These are phyloP conservation scores for Gossypium davidsonii DNA, from an alignment of 441 rosid species.

Conservation along the genomic window DNA sequence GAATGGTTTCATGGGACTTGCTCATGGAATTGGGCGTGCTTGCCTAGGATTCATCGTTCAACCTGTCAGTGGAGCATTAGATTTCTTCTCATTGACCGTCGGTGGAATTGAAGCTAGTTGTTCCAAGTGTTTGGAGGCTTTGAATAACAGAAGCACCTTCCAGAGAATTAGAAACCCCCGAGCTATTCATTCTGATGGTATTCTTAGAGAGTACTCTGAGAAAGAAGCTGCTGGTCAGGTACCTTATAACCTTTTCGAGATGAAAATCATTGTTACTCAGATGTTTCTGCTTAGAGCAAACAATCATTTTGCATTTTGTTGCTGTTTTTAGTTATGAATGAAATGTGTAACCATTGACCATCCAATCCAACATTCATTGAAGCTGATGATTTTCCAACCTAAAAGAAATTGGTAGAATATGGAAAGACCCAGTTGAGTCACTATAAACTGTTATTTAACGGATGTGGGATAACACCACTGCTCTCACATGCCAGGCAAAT, in stretches of 20 bases:
- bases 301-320: not conserved
- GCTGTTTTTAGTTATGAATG: not conserved
- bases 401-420: not conserved
- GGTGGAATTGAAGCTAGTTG: constrained; percentile 97
- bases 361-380: not conserved
- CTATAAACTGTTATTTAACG: not conserved
- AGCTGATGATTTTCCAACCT: not conserved
- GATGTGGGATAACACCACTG: not conserved
- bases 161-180: constrained; percentile 93
- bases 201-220: constrained; percentile 78
- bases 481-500: not conserved
- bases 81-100: constrained; percentile 90
- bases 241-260: constrained; percentile 13
- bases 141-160: constrained; percentile 53
- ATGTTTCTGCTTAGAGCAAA: constrained; percentile 1
- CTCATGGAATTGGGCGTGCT: constrained; percentile 94
- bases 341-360: not conserved
- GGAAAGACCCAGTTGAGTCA: not conserved
- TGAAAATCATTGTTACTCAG: not conserved
- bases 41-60: constrained; percentile 82
- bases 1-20: constrained; percentile 88
- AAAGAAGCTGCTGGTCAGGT: constrained; percentile 98
- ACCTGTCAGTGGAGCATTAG: constrained; percentile 96
- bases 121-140: constrained; percentile 79
- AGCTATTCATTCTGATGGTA: constrained; percentile 70